phyloP scores from a whole-genome alignment of 306 rosid species.

The Sicyos edulis region DNA sequence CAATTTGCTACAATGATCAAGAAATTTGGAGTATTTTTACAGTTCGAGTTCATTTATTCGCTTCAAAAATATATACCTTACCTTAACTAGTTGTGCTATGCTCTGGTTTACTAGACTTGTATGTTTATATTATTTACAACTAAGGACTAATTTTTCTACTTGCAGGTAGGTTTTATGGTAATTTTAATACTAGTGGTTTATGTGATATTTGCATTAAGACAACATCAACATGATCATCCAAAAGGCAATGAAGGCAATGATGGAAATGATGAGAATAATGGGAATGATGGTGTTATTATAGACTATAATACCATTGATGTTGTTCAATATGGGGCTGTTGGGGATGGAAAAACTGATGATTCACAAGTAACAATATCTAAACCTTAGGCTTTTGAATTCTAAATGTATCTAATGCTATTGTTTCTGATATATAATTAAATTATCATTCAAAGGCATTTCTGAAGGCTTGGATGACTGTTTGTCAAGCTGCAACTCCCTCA shows the following conservation, averaged over 20 bases:
- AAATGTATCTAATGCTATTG: not conserved
- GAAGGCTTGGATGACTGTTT: slow-evolving; percentile 18
- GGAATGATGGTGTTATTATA: not conserved
- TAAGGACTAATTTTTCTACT: not conserved
- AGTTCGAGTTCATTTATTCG: not conserved
- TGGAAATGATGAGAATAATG: not conserved
- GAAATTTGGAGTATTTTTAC: not conserved
- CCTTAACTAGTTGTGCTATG: not conserved
- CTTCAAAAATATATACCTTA: not conserved
- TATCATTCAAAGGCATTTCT: slow-evolving; percentile 7
- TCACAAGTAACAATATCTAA: slow-evolving; percentile 19
- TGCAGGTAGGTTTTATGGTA: slow-evolving; percentile 9
- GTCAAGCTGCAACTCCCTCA: slow-evolving; percentile 3
- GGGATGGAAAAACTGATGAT: slow-evolving; percentile 20
- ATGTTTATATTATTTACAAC: not conserved
- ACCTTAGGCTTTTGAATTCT: not conserved
- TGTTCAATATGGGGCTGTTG: slow-evolving; percentile 18
- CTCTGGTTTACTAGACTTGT: not conserved
- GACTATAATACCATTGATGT: not conserved
- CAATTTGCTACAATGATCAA: not conserved
- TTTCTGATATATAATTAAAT: slow-evolving; percentile 8
- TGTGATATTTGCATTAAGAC: not conserved
- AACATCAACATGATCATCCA: too few relatives aligned
- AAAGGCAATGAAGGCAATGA: not conserved
- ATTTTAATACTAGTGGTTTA: not conserved